Percentiles rank a stretch among this genome's conserved stretches.
phyloP scores from a whole-genome alignment of 2,329 filamentous ascomycete genomes.

The Hymenotorrendiella dingleyae region DNA sequence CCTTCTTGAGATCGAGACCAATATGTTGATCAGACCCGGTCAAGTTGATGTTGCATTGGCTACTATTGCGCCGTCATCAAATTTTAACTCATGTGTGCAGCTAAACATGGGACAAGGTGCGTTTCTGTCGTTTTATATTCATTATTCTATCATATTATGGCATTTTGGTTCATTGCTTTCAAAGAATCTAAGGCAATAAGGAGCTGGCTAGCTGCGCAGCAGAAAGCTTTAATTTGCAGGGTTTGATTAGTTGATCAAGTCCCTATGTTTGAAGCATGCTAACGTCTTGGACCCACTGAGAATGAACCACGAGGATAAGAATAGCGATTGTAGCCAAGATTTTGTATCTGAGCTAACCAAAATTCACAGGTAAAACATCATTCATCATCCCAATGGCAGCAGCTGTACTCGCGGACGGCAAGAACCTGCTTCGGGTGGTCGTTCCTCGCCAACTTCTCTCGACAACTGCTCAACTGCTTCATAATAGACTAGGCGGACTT shows the following conservation, averaged over 20 bases:
- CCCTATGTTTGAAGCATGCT: neutral
- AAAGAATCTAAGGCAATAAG: no score
- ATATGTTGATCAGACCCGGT: constrained; percentile 54
- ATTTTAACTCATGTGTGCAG: constrained; percentile 54
- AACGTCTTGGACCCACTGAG: neutral
- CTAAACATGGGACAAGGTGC: constrained; percentile 61
- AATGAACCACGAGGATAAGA: no score
- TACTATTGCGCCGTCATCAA: constrained; percentile 49
- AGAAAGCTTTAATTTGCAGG: no score
- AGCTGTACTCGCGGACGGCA: constrained; percentile 38
- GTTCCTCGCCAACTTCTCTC: constrained; percentile 39
- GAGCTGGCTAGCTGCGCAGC: no score
- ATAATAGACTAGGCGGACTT: constrained; percentile 38
- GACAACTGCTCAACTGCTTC: constrained; percentile 41
- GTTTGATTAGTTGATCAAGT: no score
- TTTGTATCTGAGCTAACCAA: no score
- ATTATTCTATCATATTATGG: neutral
- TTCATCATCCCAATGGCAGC: constrained; percentile 49
- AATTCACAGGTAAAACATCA: constrained; percentile 46
- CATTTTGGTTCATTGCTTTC: no score
- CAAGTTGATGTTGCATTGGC: constrained; percentile 58
- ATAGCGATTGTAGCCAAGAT: no score
- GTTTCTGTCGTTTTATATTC: neutral
- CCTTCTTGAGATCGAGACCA: constrained; percentile 59
- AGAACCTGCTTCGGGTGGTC: constrained; percentile 36